Evolutionary conservation across 2,329 filamentous ascomycete genomes (phyloP), one percentile per base, ranked within the genome.

Genomic region (Scytalidium lignicola): DNA sequence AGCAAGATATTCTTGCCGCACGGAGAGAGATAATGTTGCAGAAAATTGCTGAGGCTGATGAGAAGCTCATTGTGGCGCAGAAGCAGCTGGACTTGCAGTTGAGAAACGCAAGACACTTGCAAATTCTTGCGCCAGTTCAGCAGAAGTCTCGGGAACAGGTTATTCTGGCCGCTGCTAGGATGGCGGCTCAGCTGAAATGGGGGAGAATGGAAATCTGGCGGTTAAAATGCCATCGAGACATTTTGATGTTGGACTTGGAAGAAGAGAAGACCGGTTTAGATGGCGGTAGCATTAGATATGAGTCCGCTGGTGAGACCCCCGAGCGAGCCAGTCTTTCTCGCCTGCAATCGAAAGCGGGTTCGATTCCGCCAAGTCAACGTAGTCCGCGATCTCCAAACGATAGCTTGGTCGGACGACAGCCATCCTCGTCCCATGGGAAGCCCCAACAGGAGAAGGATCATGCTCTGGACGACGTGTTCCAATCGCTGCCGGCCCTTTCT

Each of bases 141-240:
- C 83, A 85, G n/a, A 90, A 90, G 67, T 91, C 90, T 0, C 79
- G 93, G 52, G 92, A 97, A 52, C 81, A 90, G 51, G 79, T 97
- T 48, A 77, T 96, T n/a, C 76, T 86, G 55, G 87, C 90, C 17
- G 92, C 93, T 18, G 89, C 85, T 5, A 83, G 86, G 7, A 85
- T 95, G 69, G 84, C 91, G 49, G 90, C 90, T 3, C 90, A 92
- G 64, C 71, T 99, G 52, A 95, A 93, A 65, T 96, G 92, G 92
- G 84, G 86, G n/a, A 80, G 92, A 52, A 86, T 95, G 65, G 90
- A 96, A 57, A 93, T 96, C 18, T 96, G 91, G 90, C 87, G 85
- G 47, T 80, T 92, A 60, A 92, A 83, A 62, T 96, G 91, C 56
- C 91, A 99, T 66, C 84, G 86, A 40, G 92, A 96, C 60, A 91